Conservation (phyloP, 2,329 filamentous ascomycete species). For the Pyricularia sp. region DNA sequence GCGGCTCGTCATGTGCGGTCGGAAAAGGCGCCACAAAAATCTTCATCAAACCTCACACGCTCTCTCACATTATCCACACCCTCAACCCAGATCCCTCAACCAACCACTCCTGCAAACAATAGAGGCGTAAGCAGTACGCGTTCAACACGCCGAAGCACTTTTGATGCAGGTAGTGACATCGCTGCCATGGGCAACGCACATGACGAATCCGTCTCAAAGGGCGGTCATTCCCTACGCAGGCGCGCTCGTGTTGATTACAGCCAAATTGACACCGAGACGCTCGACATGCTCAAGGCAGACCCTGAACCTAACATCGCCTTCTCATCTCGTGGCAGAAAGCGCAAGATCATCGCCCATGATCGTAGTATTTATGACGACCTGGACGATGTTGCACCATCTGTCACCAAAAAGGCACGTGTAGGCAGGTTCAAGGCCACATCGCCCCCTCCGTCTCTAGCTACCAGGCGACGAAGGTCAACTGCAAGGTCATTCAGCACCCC, state of each 20-base stretch:
- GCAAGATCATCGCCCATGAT: conserved; percentile 8
- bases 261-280: conserved; percentile 26
- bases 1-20: conserved; percentile 4
- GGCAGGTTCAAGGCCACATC: conserved; percentile 10
- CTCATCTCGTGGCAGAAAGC: conserved; percentile 22
- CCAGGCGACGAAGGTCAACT: neutral
- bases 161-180: neutral
- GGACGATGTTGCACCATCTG: conserved; percentile 28
- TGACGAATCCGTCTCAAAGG: conserved; percentile 34
- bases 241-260: conserved; percentile 45
- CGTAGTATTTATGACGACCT: conserved; percentile 19
- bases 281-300: conserved; percentile 9
- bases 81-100: conserved; percentile 12
- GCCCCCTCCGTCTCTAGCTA: conserved; percentile 5
- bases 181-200: conserved; percentile 23
- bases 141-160: conserved; percentile 19
- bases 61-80: conserved; percentile 24
- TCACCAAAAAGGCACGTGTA: conserved; percentile 23
- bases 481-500: neutral
- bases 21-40: conserved; percentile 17
- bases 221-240: conserved; percentile 45
- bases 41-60: conserved; percentile 15
- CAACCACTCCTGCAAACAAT: conserved; percentile 11
- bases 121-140: conserved; percentile 3
- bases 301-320: conserved; percentile 13